phyloP scores from a whole-genome alignment of 73 alveolate genomes.

The Stentor roeselii region DNA sequence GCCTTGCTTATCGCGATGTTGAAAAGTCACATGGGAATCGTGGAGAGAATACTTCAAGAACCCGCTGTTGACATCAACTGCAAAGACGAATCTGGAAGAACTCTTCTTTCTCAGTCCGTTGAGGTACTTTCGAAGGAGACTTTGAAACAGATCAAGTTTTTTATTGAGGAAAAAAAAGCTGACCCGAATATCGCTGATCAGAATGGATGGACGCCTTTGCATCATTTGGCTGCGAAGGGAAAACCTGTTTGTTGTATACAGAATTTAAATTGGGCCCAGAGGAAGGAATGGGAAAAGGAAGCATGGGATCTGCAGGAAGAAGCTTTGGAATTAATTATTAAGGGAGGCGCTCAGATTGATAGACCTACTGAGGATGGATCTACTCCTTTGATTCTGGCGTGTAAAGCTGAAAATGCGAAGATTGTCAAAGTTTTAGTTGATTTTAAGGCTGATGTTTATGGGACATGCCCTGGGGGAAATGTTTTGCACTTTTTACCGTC shows the following conservation, averaged over 20 bases:
- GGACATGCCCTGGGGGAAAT: slow-evolving; percentile 50
- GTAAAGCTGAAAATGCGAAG: slow-evolving; percentile 33
- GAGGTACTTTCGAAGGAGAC: slow-evolving; percentile 62
- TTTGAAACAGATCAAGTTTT: slow-evolving; percentile 64
- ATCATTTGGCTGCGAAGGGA: slow-evolving; percentile 58
- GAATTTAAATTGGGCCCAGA: background rate
- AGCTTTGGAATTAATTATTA: slow-evolving; percentile 51
- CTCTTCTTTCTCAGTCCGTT: slow-evolving; percentile 75
- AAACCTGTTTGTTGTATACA: slow-evolving; percentile 10
- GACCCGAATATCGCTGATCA: slow-evolving; percentile 86
- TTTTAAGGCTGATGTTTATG: background rate
- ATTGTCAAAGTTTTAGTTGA: slow-evolving; percentile 43
- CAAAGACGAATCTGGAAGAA: slow-evolving; percentile 91
- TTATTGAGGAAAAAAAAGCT: slow-evolving; percentile 81
- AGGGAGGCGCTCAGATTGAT: slow-evolving; percentile 67
- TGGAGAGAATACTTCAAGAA: slow-evolving; percentile 75
- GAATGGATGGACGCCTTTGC: slow-evolving; percentile 85
- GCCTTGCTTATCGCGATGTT: slow-evolving; percentile 92
- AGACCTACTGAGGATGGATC: slow-evolving; percentile 57
- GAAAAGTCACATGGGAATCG: slow-evolving; percentile 83
- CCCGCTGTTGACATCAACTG: slow-evolving; percentile 86
- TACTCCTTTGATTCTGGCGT: slow-evolving; percentile 66
- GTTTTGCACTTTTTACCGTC: slow-evolving; percentile 34
- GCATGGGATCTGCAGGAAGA: slow-evolving; percentile 19
- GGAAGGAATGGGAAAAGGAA: background rate